Conservation (phyloP, 345 rosid genomes). For the Turritis glabra region DNA sequence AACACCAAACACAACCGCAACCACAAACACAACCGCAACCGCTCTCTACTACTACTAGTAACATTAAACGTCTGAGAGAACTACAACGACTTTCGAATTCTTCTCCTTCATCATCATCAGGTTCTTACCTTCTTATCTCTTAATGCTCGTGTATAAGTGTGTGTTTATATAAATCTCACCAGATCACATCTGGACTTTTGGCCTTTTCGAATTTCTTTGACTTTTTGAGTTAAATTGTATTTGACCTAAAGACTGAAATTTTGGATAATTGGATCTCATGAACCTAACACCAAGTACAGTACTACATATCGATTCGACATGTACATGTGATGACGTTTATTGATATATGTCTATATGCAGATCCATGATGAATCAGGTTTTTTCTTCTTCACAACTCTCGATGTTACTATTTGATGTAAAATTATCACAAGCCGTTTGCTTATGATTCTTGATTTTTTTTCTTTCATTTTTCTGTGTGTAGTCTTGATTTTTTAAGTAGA, state of each 20-base stretch:
- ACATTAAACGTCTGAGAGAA: constrained; percentile 31
- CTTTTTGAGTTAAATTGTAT: background rate
- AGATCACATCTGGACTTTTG: background rate
- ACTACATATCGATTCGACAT: background rate
- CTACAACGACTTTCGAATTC: constrained; percentile 3
- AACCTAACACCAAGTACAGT: background rate
- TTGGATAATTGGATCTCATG: background rate
- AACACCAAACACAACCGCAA: constrained; percentile 6
- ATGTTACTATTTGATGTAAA: background rate
- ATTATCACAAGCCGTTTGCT: background rate
- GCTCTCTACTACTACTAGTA: constrained; percentile 6
- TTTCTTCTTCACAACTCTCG: background rate
- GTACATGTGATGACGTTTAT: background rate
- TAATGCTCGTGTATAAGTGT: background rate
- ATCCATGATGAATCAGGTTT: background rate
- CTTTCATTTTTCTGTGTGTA: background rate
- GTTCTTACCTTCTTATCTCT: constrained; percentile 12
- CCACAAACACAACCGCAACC: constrained; percentile 22
- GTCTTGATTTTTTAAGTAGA: background rate
- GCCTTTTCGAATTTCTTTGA: background rate
- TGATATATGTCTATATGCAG: background rate
- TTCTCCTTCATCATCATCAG: constrained; percentile 29
- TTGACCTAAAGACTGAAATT: background rate
- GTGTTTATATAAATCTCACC: background rate
- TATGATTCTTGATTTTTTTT: background rate